Evolutionary conservation across 768 basidiomycete genomes (phyloP), one percentile per base, ranked within the genome.

Genomic region (Tephrocybe sp.): DNA sequence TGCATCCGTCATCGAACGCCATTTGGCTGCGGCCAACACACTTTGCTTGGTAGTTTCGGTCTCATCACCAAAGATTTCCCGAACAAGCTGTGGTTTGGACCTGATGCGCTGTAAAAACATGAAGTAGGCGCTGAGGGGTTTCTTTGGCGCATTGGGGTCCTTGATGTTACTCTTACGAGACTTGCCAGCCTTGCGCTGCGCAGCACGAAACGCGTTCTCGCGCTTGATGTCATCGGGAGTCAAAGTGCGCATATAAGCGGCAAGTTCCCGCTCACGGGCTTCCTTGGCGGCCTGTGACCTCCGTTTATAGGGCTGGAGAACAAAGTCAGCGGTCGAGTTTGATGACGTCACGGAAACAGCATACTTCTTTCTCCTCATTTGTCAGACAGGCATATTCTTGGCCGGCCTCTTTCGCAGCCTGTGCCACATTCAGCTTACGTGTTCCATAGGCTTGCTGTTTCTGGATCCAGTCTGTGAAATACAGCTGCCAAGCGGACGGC

Each of bases 101-200:
- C 94, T 78, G 57, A 97, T 97, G 38, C 86, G 82, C 65, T 94
- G 92, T 56, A 95, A 66, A 74, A 94, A 97, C 84, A 94, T 89
- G 57, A 97, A 95, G 62, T 95, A 97, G 0, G 94, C 92, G 63
- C 84, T 87, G 37, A 95, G 80, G 5, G 94, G 94, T 63, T 95
- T 95, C 82, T 93, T 94, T 3, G 94, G 94, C 7, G 92, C 94
- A 62, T 97, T 95, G 27, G 93, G 93, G 64, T 97, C 93, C 72
- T 94, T 95, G 69, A 97, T 88, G 65, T 97, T 97, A 57, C 87
- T 87, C 78, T 88, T 91, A 55, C 91, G 79, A 31, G 89, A 93
- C 68, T 92, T 93, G 54, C 94, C 94, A 13, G 90, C 88, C 69
- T 91, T 92, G 52, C 94, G 84, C 69, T 95, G 93, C 24, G 91